Base-by-base conservation (phyloP, 169 alveolate species). In the Plasmodium blacklocki region DNA sequence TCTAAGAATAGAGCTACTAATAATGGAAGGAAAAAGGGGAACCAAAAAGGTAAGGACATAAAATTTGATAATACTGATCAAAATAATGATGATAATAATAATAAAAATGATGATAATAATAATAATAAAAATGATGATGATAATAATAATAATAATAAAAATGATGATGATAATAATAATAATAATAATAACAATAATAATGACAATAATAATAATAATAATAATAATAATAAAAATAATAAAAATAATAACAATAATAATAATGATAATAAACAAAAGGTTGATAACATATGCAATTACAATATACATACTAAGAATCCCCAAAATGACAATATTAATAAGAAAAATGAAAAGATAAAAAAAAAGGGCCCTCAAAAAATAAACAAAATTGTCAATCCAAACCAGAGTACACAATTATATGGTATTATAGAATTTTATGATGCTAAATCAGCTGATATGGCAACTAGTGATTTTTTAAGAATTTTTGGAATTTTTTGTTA, bases 401-500 rank as follows among this genome's bases (percentile, higher is more conserved):
- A 68, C 59, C 68, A 52, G 62, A 52, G 70, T 47, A 80, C 90
- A 2, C 73, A 80, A 11, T 60, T 80, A 14, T 80, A 80, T 49
- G 90, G 67, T 15, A 67, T 80, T 56, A 68, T 80, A 26, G 90
- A 80, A 54, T 80, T 80, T 19, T 67, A 67, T 67, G 83, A 80
- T 15, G 66, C 68, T 21, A 59, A 80, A 68, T 80, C 90, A 0
- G 90, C 83, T 45, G 23, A 39, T 15, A 32, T 60, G 21, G 90
- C 90, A 9, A 80, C 90, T 15, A 67, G 90, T 62, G 90, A 80
- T 12, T 80, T 80, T 56, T 18, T 80, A 72, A 66, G 90, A 43
- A 80, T 80, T 23, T 80, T 80, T 68, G 90, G 90, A 2, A 80
- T 80, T 29, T 80, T 80, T 32, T 80, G 90, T 43, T 80, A 68